Evolutionary conservation across 257 asterid genomes (phyloP).

Genomic region (Primulina tabacum): DNA sequence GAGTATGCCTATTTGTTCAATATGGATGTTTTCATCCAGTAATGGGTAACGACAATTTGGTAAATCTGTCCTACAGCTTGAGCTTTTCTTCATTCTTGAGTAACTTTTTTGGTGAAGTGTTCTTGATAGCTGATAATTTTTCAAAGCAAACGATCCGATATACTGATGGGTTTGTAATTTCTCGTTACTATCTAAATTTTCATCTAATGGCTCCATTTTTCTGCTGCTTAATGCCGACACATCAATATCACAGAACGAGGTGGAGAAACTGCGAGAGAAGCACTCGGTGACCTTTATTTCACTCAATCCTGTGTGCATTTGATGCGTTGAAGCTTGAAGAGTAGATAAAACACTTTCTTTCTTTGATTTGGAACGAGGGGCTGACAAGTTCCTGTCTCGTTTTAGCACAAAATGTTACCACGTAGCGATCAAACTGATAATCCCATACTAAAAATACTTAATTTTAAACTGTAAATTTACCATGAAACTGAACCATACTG

Average conservation of each 20-base stretch:
- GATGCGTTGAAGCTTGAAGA: constrained; percentile 28
- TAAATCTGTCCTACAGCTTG: constrained; percentile 33
- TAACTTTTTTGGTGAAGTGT: constrained; percentile 24
- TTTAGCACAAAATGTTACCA: not conserved
- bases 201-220: constrained; percentile 24
- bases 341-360: constrained; percentile 27
- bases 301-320: constrained; percentile 20
- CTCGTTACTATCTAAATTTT: constrained; percentile 29
- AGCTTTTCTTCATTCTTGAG: constrained; percentile 33
- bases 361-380: constrained; percentile 25
- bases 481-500: constrained; percentile 32
- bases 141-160: constrained; percentile 22
- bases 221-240: constrained; percentile 29
- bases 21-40: constrained; percentile 37
- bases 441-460: not conserved
- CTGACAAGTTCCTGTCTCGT: constrained; percentile 35
- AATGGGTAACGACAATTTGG: constrained; percentile 27
- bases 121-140: constrained; percentile 26
- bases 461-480: constrained; percentile 18
- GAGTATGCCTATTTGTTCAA: constrained; percentile 51
- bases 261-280: constrained; percentile 48
- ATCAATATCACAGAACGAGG: constrained; percentile 33
- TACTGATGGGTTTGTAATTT: constrained; percentile 23
- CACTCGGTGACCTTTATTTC: constrained; percentile 31
- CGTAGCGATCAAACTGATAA: not conserved